Evolutionary conservation across 495 filamentous ascomycete genomes (phyloP).

Genomic region (Coniosporium apollinis): DNA sequence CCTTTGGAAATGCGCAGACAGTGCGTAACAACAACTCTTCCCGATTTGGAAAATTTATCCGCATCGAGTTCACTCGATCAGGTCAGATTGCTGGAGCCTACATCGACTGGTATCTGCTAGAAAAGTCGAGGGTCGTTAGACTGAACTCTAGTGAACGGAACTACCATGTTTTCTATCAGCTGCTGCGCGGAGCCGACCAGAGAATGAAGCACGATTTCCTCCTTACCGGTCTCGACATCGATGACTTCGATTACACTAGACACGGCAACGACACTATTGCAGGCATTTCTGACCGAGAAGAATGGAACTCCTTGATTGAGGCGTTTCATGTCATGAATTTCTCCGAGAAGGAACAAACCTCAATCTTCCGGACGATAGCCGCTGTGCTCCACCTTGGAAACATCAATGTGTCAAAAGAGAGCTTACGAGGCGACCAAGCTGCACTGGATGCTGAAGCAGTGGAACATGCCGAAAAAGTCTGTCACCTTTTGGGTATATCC

Average conservation of each 20-base stretch:
- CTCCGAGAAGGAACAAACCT: constrained; percentile 63
- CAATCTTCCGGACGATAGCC: constrained; percentile 74
- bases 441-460: constrained; percentile 56
- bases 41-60: constrained; percentile 96
- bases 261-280: constrained; percentile 80
- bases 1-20: constrained; percentile 96
- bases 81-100: constrained; percentile 91
- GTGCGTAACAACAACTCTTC: constrained; percentile 98
- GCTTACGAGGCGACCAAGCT: constrained; percentile 78
- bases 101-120: constrained; percentile 96
- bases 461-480: constrained; percentile 56
- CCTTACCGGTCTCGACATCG: constrained; percentile 50
- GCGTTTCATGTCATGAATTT: constrained; percentile 94
- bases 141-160: constrained; percentile 78
- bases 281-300: constrained; percentile 79
- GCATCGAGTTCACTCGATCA: constrained; percentile 81
- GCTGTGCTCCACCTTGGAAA: constrained; percentile 91
- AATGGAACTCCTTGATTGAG: constrained; percentile 81
- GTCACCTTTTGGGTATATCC: constrained; percentile 68
- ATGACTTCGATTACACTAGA: constrained; percentile 81
- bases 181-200: constrained; percentile 65
- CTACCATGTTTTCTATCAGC: constrained; percentile 96
- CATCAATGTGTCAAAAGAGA: constrained; percentile 74
- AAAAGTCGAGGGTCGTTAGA: constrained; percentile 89
- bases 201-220: constrained; percentile 59